Percentiles rank a stretch among this genome's conserved stretches.
These are phyloP conservation scores for Mangifera indica DNA, from an alignment of 345 rosid species.

Conservation along the genomic window DNA sequence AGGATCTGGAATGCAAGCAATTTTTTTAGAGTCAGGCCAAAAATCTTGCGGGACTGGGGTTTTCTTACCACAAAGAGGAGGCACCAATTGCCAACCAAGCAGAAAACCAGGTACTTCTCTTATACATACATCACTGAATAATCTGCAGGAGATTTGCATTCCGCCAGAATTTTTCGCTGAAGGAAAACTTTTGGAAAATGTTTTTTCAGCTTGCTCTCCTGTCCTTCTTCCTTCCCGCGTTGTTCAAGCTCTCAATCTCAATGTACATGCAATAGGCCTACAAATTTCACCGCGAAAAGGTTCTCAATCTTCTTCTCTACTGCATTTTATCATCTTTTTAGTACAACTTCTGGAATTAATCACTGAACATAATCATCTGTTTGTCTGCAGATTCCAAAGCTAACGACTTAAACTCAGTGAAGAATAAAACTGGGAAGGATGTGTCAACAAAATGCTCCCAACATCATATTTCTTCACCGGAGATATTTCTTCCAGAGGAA, in stretches of 20 bases:
- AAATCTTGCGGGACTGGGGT: constrained; percentile 82
- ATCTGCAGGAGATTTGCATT: not conserved
- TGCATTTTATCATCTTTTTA: not conserved
- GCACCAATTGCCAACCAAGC: constrained; percentile 32
- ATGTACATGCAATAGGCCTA: constrained; percentile 36
- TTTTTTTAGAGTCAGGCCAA: constrained; percentile 62
- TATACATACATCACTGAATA: too few relatives aligned
- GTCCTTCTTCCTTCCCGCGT: constrained; percentile 45
- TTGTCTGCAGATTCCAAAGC: constrained; percentile 14
- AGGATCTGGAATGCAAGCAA: constrained; percentile 75
- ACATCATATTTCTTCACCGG: constrained; percentile 45
- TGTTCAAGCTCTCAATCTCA: constrained; percentile 46
- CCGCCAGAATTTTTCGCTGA: too few relatives aligned
- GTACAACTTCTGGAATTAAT: not conserved
- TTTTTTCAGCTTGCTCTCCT: constrained; percentile 41
- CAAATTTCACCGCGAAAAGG: constrained; percentile 33
- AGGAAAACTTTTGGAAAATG: too few relatives aligned
- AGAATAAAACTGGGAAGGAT: constrained; percentile 18
- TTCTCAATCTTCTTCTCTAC: not conserved
- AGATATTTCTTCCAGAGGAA: constrained; percentile 70
- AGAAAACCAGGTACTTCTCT: constrained; percentile 55
- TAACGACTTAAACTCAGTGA: not conserved
- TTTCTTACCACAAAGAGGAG: constrained; percentile 61
- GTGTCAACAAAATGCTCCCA: constrained; percentile 20
- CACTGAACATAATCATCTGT: not conserved